Percentiles rank a stretch among this genome's conserved stretches.
phyloP scores from a whole-genome alignment of 1,284 basidiomycete species.

The Cutaneotrichosporon sp. region DNA sequence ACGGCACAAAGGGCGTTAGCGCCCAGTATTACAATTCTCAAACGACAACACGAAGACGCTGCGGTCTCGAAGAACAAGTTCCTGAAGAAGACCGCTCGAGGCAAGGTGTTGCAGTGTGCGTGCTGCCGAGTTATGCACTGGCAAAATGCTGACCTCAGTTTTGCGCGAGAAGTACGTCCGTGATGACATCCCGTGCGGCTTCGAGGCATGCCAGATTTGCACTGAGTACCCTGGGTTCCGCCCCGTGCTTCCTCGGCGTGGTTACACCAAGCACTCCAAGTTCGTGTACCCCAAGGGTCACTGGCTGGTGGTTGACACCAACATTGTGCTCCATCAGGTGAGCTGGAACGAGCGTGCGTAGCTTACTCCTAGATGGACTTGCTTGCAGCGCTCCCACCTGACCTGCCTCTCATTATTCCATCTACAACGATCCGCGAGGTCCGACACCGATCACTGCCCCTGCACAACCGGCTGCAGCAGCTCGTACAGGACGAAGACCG shows the following conservation, averaged over 20 bases:
- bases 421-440: conserved; percentile 97
- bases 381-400: conserved; percentile 68
- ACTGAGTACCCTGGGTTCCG: conserved; percentile 46
- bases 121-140: neutral
- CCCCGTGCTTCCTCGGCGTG: conserved; percentile 53
- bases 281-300: conserved; percentile 54
- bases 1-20: conserved; percentile 6
- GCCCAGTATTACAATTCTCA: conserved; percentile 64
- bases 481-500: conserved; percentile 76
- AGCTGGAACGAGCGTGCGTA: no score
- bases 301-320: conserved; percentile 90
- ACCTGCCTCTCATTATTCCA: conserved; percentile 74
- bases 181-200: conserved; percentile 88
- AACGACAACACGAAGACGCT: conserved; percentile 66
- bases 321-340: conserved; percentile 87
- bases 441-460: conserved; percentile 83
- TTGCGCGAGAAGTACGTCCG: conserved; percentile 92
- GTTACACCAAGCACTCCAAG: conserved; percentile 54
- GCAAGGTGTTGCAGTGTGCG: conserved; percentile 87
- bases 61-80: conserved; percentile 78
- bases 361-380: conserved; percentile 74
- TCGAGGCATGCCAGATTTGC: conserved; percentile 65
- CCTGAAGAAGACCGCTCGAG: conserved; percentile 88
- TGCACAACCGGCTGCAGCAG: conserved; percentile 85
- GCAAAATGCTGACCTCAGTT: conserved; percentile 52